Conservation (phyloP, 2,329 filamentous ascomycete species). For the Xylaria sp. region DNA sequence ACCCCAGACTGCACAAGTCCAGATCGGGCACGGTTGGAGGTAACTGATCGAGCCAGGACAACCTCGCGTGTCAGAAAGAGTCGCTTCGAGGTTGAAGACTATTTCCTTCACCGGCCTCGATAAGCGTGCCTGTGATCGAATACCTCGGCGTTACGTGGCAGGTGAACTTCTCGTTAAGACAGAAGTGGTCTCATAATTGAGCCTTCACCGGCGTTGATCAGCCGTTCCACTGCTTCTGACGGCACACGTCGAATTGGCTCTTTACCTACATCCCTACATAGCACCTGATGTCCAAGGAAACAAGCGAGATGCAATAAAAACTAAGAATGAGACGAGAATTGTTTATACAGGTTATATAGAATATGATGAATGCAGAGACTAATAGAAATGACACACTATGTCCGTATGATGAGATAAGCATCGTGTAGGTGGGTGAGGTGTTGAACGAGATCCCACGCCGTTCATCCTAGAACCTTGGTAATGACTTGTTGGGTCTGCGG, state of each 20-base stretch:
- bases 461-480: not conserved
- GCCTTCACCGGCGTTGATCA: conserved; percentile 3
- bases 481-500: too few relatives aligned
- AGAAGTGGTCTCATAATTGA: not conserved
- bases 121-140: not conserved
- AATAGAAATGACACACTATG: not conserved
- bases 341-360: not conserved
- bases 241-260: not conserved
- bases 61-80: not conserved
- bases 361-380: not conserved
- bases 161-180: not conserved
- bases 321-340: not conserved
- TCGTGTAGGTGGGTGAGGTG: conserved; percentile 3
- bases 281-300: not conserved
- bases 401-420: not conserved
- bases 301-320: conserved; percentile 1
- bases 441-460: not conserved
- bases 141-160: not conserved
- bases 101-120: conserved; percentile 24
- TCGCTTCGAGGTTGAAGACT: not conserved
- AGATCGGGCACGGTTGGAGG: conserved; percentile 23
- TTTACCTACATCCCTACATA: not conserved
- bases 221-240: not conserved
- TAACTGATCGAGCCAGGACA: not conserved
- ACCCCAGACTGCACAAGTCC: conserved; percentile 18